These are phyloP conservation scores for Phytophthora sp. DNA, from an alignment of 352 stramenopile genomes.

Conservation along the genomic window DNA sequence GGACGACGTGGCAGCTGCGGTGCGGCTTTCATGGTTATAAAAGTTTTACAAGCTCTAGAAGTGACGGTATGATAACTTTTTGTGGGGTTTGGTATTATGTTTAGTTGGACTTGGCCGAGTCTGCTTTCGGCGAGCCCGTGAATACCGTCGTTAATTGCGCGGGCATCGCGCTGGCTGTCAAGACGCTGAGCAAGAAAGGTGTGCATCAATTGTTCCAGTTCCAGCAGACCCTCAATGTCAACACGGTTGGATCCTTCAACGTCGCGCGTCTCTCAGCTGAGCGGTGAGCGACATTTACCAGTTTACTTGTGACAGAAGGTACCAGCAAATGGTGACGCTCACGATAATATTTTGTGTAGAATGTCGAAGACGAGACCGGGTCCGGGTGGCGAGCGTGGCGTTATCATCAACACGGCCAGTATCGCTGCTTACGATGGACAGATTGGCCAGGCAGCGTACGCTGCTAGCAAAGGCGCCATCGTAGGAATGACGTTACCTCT, in stretches of 20 bases:
- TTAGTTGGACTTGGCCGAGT: slow-evolving; percentile 93
- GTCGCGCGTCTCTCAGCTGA: slow-evolving; percentile 94
- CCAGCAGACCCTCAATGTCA: slow-evolving; percentile 95
- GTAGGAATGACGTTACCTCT: slow-evolving; percentile 97
- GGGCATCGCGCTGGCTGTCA: slow-evolving; percentile 93
- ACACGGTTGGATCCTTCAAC: slow-evolving; percentile 98
- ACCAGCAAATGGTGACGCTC: background rate
- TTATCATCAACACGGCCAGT: slow-evolving; percentile 99
- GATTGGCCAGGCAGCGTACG: slow-evolving; percentile 97
- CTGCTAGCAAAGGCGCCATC: slow-evolving; percentile 96
- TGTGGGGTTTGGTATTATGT: too few species aligned
- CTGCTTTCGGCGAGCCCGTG: slow-evolving; percentile 91
- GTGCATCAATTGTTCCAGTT: slow-evolving; percentile 94
- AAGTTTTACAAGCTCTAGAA: too few species aligned
- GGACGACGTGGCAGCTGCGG: slow-evolving; percentile 86
- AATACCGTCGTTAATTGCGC: slow-evolving; percentile 97
- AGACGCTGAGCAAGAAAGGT: slow-evolving; percentile 92
- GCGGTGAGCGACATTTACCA: slow-evolving; percentile 52
- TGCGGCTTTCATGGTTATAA: too few species aligned
- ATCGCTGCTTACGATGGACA: slow-evolving; percentile 98
- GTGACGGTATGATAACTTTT: too few species aligned
- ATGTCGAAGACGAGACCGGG: slow-evolving; percentile 83
- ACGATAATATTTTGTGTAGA: slow-evolving; percentile 41
- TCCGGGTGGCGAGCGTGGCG: slow-evolving; percentile 89
- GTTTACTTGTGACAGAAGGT: background rate